Evolutionary conservation across 129 eudicot species (phyloP).

Genomic region (Scalesia atractyloides): DNA sequence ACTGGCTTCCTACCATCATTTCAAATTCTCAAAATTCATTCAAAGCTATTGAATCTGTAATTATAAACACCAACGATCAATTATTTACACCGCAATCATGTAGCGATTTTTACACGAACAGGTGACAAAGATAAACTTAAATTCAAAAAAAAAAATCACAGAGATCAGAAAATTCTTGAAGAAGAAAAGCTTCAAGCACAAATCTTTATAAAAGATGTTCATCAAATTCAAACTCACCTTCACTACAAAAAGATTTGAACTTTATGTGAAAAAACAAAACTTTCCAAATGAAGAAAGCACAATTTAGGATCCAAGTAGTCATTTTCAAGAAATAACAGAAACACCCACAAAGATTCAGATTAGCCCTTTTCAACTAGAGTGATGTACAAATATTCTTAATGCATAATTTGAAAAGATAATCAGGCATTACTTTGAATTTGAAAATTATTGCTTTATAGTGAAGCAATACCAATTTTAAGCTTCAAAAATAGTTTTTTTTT

Average conservation of each 20-base stretch:
- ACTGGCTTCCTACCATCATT: slow-evolving; percentile 34
- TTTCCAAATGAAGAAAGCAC: slow-evolving; percentile 27
- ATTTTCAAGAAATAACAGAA: slow-evolving; percentile 15
- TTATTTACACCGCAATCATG: background rate
- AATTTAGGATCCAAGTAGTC: slow-evolving; percentile 26
- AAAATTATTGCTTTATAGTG: slow-evolving; percentile 25
- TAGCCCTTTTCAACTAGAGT: background rate
- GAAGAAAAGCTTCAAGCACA: slow-evolving; percentile 37
- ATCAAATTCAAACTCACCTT: slow-evolving; percentile 27
- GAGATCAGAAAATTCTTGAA: too few relatives aligned
- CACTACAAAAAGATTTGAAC: slow-evolving; percentile 22
- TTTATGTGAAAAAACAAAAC: slow-evolving; percentile 26
- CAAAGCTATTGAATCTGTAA: slow-evolving; percentile 28
- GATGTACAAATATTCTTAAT: slow-evolving; percentile 5
- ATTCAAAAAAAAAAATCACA: too few relatives aligned
- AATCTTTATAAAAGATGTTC: slow-evolving; percentile 44
- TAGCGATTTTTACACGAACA: background rate
- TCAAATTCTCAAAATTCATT: slow-evolving; percentile 25
- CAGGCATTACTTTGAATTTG: slow-evolving; percentile 8
- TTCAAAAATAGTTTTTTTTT: slow-evolving; percentile 10
- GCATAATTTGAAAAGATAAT: slow-evolving; percentile 4
- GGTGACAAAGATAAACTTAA: too few relatives aligned
- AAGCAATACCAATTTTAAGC: slow-evolving; percentile 29
- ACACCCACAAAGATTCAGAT: slow-evolving; percentile 20
- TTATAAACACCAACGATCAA: slow-evolving; percentile 24